Conservation (phyloP, 768 basidiomycete species). For the Lentinula edodes region DNA sequence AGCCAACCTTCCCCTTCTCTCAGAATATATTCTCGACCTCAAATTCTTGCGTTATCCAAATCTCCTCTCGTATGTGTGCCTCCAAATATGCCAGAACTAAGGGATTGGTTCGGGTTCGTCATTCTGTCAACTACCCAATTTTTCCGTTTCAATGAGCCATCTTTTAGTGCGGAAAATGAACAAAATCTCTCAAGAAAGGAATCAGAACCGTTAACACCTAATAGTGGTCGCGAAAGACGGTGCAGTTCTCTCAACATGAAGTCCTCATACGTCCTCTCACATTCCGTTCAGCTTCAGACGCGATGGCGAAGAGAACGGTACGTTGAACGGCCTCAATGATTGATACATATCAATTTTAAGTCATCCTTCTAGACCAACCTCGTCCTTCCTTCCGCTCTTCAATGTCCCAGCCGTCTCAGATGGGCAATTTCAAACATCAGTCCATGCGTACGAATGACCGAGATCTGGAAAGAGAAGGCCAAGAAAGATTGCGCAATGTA, state of each 20-base stretch:
- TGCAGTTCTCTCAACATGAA: conserved; percentile 21
- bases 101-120: conserved; percentile 85
- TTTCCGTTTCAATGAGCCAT: conserved; percentile 19
- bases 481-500: conserved; percentile 74
- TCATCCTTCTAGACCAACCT: conserved; percentile 36
- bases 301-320: conserved; percentile 72
- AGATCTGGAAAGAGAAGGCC: conserved; percentile 67
- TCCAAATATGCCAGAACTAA: conserved; percentile 72
- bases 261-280: conserved; percentile 12
- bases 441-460: conserved; percentile 67
- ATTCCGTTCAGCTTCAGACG: conserved; percentile 55
- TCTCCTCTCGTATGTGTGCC: conserved; percentile 76
- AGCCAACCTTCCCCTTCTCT: conserved; percentile 31
- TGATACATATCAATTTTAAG: not conserved
- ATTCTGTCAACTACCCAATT: conserved; percentile 3
- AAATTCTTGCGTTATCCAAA: conserved; percentile 61
- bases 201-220: conserved; percentile 48
- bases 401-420: conserved; percentile 80
- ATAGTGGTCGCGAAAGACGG: conserved; percentile 64
- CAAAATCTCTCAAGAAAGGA: conserved; percentile 65
- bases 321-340: conserved; percentile 11
- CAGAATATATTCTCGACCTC: conserved; percentile 62
- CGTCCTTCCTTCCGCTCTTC: conserved; percentile 69
- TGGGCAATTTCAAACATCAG: conserved; percentile 92
- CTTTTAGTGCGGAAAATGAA: conserved; percentile 53